Conservation (phyloP, 352 stramenopile species). For the Aphanomyces euteiches region DNA sequence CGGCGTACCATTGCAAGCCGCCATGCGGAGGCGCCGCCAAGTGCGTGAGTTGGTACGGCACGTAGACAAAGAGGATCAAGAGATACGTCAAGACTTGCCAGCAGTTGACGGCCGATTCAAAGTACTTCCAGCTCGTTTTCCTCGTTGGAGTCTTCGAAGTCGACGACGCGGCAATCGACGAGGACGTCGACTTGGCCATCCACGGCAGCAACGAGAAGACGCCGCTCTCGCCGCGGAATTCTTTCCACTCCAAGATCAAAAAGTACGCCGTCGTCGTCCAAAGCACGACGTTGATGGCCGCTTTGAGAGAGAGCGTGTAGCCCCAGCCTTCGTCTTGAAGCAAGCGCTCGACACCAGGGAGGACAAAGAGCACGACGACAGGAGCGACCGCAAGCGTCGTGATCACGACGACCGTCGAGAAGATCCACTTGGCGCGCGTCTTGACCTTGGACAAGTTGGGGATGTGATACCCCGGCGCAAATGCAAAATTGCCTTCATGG, state of each 20-base stretch:
- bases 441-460: constrained; percentile 11
- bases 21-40: neutral
- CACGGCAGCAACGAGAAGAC: neutral
- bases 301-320: neutral
- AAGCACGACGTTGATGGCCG: neutral
- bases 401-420: constrained; percentile 10
- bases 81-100: constrained; percentile 27
- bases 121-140: constrained; percentile 29
- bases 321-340: neutral
- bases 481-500: constrained; percentile 5
- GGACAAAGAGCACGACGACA: neutral
- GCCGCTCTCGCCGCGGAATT: constrained; percentile 22
- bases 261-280: constrained; percentile 23
- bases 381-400: neutral
- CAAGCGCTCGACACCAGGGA: neutral
- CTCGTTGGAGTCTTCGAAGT: neutral
- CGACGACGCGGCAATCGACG: neutral
- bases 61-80: constrained; percentile 15
- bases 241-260: constrained; percentile 22
- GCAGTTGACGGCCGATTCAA: constrained; percentile 27
- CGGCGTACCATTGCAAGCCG: neutral
- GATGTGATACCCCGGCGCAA: neutral
- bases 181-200: neutral
- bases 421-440: constrained; percentile 22
- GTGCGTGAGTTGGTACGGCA: constrained; percentile 6